Conservation (phyloP, 805 yeast species). For the Yamadazyma philogaea region DNA sequence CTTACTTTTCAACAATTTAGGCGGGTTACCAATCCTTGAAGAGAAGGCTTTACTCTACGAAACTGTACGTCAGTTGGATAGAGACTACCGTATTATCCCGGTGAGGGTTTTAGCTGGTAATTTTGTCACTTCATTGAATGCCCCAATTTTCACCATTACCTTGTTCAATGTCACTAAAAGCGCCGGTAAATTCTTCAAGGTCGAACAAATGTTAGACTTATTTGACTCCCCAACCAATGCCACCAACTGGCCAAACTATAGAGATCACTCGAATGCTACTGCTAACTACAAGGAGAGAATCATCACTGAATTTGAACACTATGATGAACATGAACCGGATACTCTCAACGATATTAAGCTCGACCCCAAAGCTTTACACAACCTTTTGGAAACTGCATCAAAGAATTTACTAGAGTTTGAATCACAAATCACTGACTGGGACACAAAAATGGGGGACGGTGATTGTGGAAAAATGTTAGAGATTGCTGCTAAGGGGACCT, state of each 20-base stretch:
- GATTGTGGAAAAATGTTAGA: slow-evolving; percentile 41
- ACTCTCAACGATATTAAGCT: slow-evolving; percentile 18
- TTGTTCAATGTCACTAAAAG: slow-evolving; percentile 32
- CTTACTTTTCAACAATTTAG: slow-evolving; percentile 32
- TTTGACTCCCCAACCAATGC: slow-evolving; percentile 31
- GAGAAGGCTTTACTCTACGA: slow-evolving; percentile 24
- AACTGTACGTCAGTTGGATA: slow-evolving; percentile 21
- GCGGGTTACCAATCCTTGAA: slow-evolving; percentile 36
- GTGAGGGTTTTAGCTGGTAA: slow-evolving; percentile 30
- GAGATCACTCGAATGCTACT: slow-evolving; percentile 11
- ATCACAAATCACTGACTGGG: slow-evolving; percentile 39
- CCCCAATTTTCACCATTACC: slow-evolving; percentile 36
- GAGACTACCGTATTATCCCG: slow-evolving; percentile 24
- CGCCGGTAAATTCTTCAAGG: slow-evolving; percentile 18
- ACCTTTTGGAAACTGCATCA: slow-evolving; percentile 22
- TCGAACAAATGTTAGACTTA: slow-evolving; percentile 23
- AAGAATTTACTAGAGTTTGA: slow-evolving; percentile 28
- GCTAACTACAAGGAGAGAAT: slow-evolving; percentile 23
- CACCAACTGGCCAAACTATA: slow-evolving; percentile 27
- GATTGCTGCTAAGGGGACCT: slow-evolving; percentile 29
- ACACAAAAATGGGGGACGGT: slow-evolving; percentile 44
- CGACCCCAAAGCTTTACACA: slow-evolving; percentile 14
- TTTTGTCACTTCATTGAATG: slow-evolving; percentile 36
- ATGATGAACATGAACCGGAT: slow-evolving; percentile 17
- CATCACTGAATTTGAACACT: slow-evolving; percentile 23